Evolutionary conservation across 2,329 filamentous ascomycete genomes (phyloP).

Genomic region (Aureobasidium sp.): DNA sequence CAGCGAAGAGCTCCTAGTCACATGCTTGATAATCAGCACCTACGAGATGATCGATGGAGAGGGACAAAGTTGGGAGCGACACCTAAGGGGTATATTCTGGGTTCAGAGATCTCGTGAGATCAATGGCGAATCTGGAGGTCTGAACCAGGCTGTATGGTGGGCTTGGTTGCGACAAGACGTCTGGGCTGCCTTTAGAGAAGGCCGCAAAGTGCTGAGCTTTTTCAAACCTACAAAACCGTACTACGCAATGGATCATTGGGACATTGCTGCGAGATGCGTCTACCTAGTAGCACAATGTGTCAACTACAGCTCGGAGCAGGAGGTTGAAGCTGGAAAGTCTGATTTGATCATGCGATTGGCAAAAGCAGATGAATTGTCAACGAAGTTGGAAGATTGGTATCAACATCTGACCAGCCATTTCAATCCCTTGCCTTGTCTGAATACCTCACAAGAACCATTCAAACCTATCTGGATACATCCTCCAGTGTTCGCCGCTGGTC

Average conservation of each 20-base stretch:
- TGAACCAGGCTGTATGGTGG: constrained; percentile 55
- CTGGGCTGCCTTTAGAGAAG: constrained; percentile 55
- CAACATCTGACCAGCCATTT: constrained; percentile 35
- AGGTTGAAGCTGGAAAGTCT: constrained; percentile 35
- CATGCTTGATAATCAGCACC: constrained; percentile 52
- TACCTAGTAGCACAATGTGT: constrained; percentile 50
- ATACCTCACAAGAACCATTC: constrained; percentile 29
- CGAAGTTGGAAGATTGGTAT: constrained; percentile 44
- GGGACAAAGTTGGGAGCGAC: constrained; percentile 50
- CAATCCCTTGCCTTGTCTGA: constrained; percentile 31
- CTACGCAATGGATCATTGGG: constrained; percentile 41
- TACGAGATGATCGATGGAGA: constrained; percentile 58
- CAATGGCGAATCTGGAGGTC: constrained; percentile 48
- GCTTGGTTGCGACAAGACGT: constrained; percentile 56
- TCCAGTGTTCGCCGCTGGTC: constrained; percentile 36
- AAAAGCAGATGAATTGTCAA: constrained; percentile 38
- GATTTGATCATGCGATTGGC: constrained; percentile 36
- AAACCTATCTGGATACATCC: constrained; percentile 45
- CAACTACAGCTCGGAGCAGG: constrained; percentile 48
- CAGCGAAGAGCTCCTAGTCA: constrained; percentile 51
- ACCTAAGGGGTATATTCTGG: constrained; percentile 57
- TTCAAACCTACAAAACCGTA: constrained; percentile 47
- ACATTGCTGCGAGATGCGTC: constrained; percentile 46
- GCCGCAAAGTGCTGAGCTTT: constrained; percentile 48
- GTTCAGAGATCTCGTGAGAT: constrained; percentile 54